phyloP scores from a whole-genome alignment of 805 yeast genomes.

The Tetrapisispora phaffii region DNA sequence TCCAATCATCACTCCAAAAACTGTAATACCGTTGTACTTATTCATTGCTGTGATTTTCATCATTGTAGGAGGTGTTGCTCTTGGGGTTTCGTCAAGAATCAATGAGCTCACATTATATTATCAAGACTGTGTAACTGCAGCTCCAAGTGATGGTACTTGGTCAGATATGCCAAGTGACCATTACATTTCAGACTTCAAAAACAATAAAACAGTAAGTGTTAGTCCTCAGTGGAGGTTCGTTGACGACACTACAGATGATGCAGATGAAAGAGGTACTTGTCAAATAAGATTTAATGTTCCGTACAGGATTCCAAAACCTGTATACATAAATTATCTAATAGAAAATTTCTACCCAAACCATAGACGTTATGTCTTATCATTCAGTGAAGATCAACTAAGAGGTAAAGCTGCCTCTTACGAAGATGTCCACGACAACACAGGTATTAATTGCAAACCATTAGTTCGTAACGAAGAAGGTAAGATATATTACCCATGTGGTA shows the following conservation, averaged over 20 bases:
- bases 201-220: conserved; percentile 27
- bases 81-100: conserved; percentile 60
- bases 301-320: conserved; percentile 57
- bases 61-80: conserved; percentile 80
- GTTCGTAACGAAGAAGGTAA: conserved; percentile 41
- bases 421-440: conserved; percentile 40
- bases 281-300: conserved; percentile 68
- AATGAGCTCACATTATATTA: conserved; percentile 69
- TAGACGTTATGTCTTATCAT: conserved; percentile 83
- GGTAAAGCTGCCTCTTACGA: conserved; percentile 58
- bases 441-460: conserved; percentile 57
- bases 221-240: conserved; percentile 62
- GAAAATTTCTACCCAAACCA: conserved; percentile 92
- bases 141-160: conserved; percentile 35
- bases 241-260: conserved; percentile 35
- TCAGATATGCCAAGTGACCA: conserved; percentile 48
- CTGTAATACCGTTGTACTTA: conserved; percentile 75
- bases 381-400: conserved; percentile 72
- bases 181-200: conserved; percentile 47
- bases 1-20: conserved; percentile 83
- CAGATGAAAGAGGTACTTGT: conserved; percentile 52
- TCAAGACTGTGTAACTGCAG: conserved; percentile 52
- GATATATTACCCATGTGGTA: conserved; percentile 86
- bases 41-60: conserved; percentile 71
- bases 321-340: conserved; percentile 68